Conservation (phyloP, 179 eudicot species). For the Spergularia azorica region DNA sequence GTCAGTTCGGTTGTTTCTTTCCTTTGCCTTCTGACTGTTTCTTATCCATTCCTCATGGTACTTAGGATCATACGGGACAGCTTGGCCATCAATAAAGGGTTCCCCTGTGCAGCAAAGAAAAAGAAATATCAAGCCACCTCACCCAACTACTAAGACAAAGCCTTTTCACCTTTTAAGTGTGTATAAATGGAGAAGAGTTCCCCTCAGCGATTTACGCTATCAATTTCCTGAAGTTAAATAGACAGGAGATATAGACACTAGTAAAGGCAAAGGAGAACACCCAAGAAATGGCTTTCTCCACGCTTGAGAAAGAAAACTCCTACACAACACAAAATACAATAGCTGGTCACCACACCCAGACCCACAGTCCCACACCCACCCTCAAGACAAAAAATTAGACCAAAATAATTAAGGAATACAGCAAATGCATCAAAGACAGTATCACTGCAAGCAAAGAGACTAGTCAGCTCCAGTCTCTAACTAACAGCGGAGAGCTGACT, state of each 20-base stretch:
- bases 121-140: neutral
- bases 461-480: neutral
- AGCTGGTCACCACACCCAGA: neutral
- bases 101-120: slow-evolving; percentile 55
- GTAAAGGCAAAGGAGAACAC: neutral
- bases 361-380: neutral
- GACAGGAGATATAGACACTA: neutral
- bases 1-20: slow-evolving; percentile 83
- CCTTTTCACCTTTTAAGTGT: neutral
- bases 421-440: neutral
- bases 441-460: no score
- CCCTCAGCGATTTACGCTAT: neutral
- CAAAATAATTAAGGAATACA: neutral
- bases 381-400: neutral
- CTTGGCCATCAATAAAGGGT: slow-evolving; percentile 85
- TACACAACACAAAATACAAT: no score
- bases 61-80: slow-evolving; percentile 95
- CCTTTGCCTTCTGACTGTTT: slow-evolving; percentile 81
- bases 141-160: neutral
- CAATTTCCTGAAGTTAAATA: neutral
- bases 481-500: neutral
- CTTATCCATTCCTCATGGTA: slow-evolving; percentile 96
- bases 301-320: neutral
- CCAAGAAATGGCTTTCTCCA: neutral
- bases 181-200: neutral